phyloP scores from a whole-genome alignment of 805 yeast species.

The Lachancea mirantina region DNA sequence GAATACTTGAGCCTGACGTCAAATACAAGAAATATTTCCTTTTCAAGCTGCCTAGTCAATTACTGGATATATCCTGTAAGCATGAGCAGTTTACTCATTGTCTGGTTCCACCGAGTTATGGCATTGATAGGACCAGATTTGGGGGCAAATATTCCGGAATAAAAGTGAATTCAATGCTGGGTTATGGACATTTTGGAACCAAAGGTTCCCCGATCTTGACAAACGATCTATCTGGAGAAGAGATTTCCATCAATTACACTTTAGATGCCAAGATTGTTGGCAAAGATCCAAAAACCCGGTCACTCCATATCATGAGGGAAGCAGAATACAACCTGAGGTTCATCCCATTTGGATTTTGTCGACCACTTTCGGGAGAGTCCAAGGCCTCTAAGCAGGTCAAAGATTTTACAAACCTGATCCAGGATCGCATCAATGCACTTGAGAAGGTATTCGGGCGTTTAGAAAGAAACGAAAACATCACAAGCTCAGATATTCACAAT shows the following conservation, averaged over 20 bases:
- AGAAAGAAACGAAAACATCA: slow-evolving; percentile 20
- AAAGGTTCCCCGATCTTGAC: slow-evolving; percentile 51
- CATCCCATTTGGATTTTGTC: slow-evolving; percentile 35
- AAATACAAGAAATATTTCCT: slow-evolving; percentile 53
- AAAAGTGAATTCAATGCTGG: slow-evolving; percentile 27
- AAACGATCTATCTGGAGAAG: slow-evolving; percentile 42
- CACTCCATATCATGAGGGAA: slow-evolving; percentile 30
- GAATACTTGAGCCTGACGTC: slow-evolving; percentile 42
- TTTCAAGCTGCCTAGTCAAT: slow-evolving; percentile 48
- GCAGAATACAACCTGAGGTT: slow-evolving; percentile 34
- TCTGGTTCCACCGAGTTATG: slow-evolving; percentile 37
- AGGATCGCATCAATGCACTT: slow-evolving; percentile 25
- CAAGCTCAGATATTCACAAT: slow-evolving; percentile 20
- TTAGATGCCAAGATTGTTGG: slow-evolving; percentile 54
- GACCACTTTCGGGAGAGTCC: slow-evolving; percentile 16
- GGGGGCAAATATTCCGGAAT: slow-evolving; percentile 29
- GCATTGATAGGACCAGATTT: slow-evolving; percentile 30
- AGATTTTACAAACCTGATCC: slow-evolving; percentile 18
- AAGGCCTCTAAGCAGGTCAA: slow-evolving; percentile 18
- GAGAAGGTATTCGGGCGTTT: slow-evolving; percentile 20
- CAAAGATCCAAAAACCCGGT: slow-evolving; percentile 29
- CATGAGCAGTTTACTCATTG: slow-evolving; percentile 37
- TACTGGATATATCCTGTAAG: slow-evolving; percentile 47
- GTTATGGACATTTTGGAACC: slow-evolving; percentile 46
- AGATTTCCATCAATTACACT: slow-evolving; percentile 42